Evolutionary conservation across 192 early-diverging fungal genomes (phyloP).

Genomic region (Coemansia sp.): DNA sequence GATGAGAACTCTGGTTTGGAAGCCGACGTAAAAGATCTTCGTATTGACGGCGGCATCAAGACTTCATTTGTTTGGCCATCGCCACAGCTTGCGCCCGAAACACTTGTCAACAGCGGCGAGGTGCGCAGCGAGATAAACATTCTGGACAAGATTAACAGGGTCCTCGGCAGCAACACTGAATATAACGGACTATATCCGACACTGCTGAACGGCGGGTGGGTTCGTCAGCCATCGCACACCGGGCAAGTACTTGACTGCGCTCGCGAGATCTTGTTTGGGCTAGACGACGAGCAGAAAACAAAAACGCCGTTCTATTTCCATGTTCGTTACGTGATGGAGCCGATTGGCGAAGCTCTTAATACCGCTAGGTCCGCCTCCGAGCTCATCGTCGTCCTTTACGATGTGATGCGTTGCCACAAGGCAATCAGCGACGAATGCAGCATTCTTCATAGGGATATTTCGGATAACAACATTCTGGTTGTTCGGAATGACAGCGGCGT

Average conservation of each 20-base stretch:
- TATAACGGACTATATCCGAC: constrained; percentile 3
- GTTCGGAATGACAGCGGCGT: not conserved
- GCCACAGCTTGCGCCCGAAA: not conserved
- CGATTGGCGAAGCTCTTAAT: constrained; percentile 2
- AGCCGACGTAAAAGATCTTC: not conserved
- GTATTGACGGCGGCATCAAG: not conserved
- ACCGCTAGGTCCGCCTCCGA: not conserved
- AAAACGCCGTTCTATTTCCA: constrained; percentile 3
- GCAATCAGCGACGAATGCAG: not conserved
- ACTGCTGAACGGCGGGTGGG: not conserved
- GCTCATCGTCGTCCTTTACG: constrained; percentile 2
- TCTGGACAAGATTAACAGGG: constrained; percentile 2
- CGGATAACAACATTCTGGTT: too few species aligned
- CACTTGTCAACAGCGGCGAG: too few species aligned
- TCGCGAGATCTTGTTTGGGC: too few species aligned
- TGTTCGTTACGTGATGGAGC: constrained; percentile 8
- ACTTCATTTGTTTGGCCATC: not conserved
- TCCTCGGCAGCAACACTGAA: not conserved
- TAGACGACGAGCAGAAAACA: not conserved
- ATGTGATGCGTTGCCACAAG: not conserved
- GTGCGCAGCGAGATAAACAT: not conserved
- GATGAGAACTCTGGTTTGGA: too few species aligned
- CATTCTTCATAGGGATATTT: constrained; percentile 4
- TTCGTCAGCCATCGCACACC: not conserved
- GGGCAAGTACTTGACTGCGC: not conserved